Evolutionary conservation across 2,329 filamentous ascomycete species (phyloP), one percentile per base, ranked within the genome.

Genomic region (Xylariomycetidae sp.): DNA sequence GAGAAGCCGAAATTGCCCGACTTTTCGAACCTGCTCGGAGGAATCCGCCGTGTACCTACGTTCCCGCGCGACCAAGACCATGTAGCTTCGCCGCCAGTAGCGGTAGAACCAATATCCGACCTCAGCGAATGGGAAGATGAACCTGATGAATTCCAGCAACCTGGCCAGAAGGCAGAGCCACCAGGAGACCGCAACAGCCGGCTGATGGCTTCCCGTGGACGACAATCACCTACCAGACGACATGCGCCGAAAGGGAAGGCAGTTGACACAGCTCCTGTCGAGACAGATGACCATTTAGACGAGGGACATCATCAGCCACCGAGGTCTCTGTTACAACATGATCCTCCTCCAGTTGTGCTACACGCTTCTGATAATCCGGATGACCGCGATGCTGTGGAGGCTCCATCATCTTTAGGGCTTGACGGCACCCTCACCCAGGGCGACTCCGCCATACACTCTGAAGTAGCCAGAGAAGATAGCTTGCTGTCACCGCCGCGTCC

Each of bases 51-150:
- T n/a, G n/a, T n/a, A n/a, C n/a, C n/a, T n/a, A n/a, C n/a, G n/a
- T n/a, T n/a, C n/a, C n/a, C 13, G 25, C 25, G n/a, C 7, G 25
- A 27, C 13, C 9, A n/a, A n/a, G 7, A 27, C 7, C 25, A 6
- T 6, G 25, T 35, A 14, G 27, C 39, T 10, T 18, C 41, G 14
- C 15, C 31, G n/a, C 38, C 43, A 25, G 25, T 31, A 13, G 27
- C 19, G 8, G 19, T 29, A 4, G 65, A 65, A 8, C 49, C 52
- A 0, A 35, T 42, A 5, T 73, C 70, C 0, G 70, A 74, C 23
- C 57, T 74, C 13, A 72, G 69, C 32, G 70, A 75, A 25, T 51
- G 70, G n/a, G 72, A 75, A 28, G 67, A 74, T 2, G 65, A 71
- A 20, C 35, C 38, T 14, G 53, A 53, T 14, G 46, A 50, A 28